Percentiles rank a stretch among this genome's conserved stretches.
Conservation (phyloP, 768 basidiomycete species). For the Mycena vulgaris region DNA sequence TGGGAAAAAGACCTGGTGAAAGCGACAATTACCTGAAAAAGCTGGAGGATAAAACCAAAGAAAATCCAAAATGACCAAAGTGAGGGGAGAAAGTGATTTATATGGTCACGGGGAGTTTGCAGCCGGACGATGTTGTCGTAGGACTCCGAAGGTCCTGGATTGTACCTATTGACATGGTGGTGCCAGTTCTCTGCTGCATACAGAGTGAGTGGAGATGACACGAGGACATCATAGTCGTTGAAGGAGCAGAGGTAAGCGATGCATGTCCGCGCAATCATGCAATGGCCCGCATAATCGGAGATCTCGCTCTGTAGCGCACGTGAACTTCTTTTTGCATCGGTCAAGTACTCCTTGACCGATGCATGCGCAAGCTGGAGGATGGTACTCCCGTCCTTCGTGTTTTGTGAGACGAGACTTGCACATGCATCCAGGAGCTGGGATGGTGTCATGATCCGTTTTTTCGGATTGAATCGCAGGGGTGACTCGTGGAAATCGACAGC, state of each 20-base stretch:
- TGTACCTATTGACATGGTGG: slow-evolving; percentile 7
- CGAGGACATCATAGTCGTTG: not conserved
- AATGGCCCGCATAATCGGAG: not conserved
- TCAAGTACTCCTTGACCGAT: slow-evolving; percentile 13
- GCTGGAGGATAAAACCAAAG: not conserved
- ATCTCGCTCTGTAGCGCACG: slow-evolving; percentile 3
- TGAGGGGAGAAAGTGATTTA: not conserved
- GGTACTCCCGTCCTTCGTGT: not conserved
- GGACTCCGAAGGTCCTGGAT: no score
- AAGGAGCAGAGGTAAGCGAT: no score
- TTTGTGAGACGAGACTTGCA: no score
- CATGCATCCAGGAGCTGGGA: no score
- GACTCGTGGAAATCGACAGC: no score
- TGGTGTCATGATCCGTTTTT: no score
- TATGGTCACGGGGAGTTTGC: not conserved
- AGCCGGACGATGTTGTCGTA: not conserved
- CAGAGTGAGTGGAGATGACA: not conserved
- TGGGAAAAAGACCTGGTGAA: no score
- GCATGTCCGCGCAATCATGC: no score
- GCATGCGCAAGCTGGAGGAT: slow-evolving; percentile 7
- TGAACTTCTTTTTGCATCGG: slow-evolving; percentile 7
- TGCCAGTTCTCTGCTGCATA: slow-evolving; percentile 8
- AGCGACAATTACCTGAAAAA: slow-evolving; percentile 11
- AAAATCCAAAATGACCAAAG: not conserved
- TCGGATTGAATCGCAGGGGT: no score